These are phyloP conservation scores for Akebia trifoliata DNA, from an alignment of 164 flowering plant species.

Conservation along the genomic window DNA sequence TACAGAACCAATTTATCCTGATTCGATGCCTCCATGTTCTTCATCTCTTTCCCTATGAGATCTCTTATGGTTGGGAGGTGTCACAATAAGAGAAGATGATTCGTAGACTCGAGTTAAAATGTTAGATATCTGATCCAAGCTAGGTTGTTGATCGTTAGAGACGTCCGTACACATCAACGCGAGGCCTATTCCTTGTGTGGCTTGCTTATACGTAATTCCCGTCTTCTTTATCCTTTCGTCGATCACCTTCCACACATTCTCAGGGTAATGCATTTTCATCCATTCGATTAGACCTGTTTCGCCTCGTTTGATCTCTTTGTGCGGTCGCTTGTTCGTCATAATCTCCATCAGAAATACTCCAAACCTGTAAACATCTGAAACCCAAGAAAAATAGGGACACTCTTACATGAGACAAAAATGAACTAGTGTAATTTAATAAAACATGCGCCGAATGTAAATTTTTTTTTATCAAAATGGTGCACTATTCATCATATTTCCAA, in stretches of 20 bases:
- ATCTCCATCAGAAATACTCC: conserved; percentile 52
- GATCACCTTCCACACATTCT: conserved; percentile 28
- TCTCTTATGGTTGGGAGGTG: too few relatives aligned
- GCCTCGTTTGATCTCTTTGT: conserved; percentile 28
- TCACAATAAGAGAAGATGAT: too few relatives aligned
- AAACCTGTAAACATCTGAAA: conserved; percentile 35
- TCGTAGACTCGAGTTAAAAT: conserved; percentile 19
- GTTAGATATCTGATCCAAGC: conserved; percentile 23
- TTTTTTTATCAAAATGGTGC: too few relatives aligned
- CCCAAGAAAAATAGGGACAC: neutral
- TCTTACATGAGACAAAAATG: too few relatives aligned
- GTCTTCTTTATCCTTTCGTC: conserved; percentile 36
- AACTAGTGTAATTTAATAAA: too few relatives aligned
- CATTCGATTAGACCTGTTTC: conserved; percentile 35
- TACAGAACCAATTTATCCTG: conserved; percentile 14
- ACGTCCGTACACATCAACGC: conserved; percentile 48
- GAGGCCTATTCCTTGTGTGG: conserved; percentile 28
- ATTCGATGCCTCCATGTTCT: conserved; percentile 11
- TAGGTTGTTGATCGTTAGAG: conserved; percentile 23
- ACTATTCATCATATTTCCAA: too few relatives aligned
- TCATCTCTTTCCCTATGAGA: conserved; percentile 15
- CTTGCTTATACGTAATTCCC: conserved; percentile 29
- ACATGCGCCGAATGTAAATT: too few relatives aligned
- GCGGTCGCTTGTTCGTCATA: conserved; percentile 27
- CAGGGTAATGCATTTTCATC: conserved; percentile 36